phyloP scores from a whole-genome alignment of 2,329 filamentous ascomycete genomes.

The Pseudogymnoascus pannorum region DNA sequence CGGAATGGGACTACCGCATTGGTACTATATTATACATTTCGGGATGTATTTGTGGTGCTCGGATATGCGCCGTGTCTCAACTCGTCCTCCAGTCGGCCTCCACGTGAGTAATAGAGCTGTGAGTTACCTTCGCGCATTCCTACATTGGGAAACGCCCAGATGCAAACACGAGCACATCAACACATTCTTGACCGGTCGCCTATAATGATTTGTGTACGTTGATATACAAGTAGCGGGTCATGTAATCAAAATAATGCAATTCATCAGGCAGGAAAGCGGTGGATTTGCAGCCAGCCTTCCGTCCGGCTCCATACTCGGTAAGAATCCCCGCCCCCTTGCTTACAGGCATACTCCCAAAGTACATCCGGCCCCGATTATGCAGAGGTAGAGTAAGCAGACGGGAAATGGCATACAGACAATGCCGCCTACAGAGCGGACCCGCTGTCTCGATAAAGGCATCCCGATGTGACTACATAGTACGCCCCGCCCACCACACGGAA shows the following conservation, averaged over 20 bases:
- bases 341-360: constrained; percentile 1
- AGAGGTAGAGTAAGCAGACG: background rate
- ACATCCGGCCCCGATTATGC: background rate
- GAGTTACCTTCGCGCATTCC: background rate
- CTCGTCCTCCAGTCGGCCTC: constrained; percentile 1
- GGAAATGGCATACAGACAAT: background rate
- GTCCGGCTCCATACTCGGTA: background rate
- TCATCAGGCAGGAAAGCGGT: background rate
- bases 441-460: background rate
- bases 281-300: background rate
- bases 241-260: background rate
- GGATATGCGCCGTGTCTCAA: background rate
- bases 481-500: background rate
- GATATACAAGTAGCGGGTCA: background rate
- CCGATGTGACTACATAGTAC: background rate
- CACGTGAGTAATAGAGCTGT: constrained; percentile 5
- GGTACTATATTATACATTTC: background rate
- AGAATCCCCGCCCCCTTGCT: background rate
- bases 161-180: constrained; percentile 2
- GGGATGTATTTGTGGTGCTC: background rate
- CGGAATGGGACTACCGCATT: background rate
- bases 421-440: background rate
- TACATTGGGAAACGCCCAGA: constrained; percentile 6
- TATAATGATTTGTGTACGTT: background rate
- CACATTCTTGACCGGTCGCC: background rate